Evolutionary conservation across 176 grass and related monocot genomes (phyloP).

Genomic region (Chloris gayana): DNA sequence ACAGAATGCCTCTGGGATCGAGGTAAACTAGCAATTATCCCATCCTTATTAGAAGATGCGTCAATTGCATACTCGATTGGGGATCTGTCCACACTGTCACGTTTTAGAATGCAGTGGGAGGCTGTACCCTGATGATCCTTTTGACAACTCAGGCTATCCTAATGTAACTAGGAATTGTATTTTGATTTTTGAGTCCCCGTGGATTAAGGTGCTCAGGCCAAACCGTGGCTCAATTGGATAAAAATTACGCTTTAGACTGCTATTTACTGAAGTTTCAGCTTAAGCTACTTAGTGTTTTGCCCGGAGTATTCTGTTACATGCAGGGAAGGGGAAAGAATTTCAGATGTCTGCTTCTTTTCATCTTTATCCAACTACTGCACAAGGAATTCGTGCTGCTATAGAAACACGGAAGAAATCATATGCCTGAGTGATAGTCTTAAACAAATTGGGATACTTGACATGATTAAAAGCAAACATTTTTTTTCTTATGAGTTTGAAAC

Average conservation of each 20-base stretch:
- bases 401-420: not conserved
- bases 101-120: not conserved
- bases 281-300: not conserved
- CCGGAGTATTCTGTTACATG: not conserved
- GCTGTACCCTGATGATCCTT: not conserved
- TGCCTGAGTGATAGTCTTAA: not conserved
- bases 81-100: not conserved
- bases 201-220: not conserved
- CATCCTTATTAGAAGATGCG: not conserved
- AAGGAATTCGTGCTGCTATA: not conserved
- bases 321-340: not conserved
- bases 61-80: not conserved
- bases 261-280: not conserved
- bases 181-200: not conserved
- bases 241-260: not conserved
- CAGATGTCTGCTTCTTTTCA: not conserved
- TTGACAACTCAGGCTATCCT: not conserved
- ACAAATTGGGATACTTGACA: not conserved
- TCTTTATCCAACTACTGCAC: not conserved
- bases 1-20: conserved; percentile 44
- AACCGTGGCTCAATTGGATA: no score
- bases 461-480: not conserved
- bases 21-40: conserved; percentile 43
- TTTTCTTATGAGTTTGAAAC: not conserved
- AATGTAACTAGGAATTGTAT: not conserved